phyloP scores from a whole-genome alignment of 2,329 filamentous ascomycete genomes.

The Rhynchosporium agropyri region DNA sequence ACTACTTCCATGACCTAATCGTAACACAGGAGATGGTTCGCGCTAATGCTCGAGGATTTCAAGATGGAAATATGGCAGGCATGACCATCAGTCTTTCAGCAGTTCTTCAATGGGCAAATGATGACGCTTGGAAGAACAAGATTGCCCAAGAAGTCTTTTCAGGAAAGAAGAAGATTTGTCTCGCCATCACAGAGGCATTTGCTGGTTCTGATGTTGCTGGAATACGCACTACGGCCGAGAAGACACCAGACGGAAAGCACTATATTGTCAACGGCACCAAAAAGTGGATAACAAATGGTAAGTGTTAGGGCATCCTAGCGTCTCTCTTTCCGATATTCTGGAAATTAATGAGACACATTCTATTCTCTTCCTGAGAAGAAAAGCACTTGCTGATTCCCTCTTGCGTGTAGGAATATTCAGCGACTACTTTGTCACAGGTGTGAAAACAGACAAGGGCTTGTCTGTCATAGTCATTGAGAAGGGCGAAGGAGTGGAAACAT shows the following conservation, averaged over 20 bases:
- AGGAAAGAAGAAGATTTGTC: constrained; percentile 84
- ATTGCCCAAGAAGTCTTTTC: constrained; percentile 73
- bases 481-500: constrained; percentile 74
- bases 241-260: constrained; percentile 71
- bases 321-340: too few species aligned
- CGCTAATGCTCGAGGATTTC: constrained; percentile 75
- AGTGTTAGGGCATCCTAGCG: too few species aligned
- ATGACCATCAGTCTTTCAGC: constrained; percentile 83
- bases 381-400: too few species aligned
- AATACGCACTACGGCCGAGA: constrained; percentile 75
- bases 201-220: constrained; percentile 82
- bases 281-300: constrained; percentile 82
- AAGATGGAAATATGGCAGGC: constrained; percentile 84
- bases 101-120: constrained; percentile 75
- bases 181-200: constrained; percentile 88
- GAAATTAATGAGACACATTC: too few species aligned
- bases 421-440: constrained; percentile 83
- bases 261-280: constrained; percentile 77
- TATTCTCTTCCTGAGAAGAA: too few species aligned
- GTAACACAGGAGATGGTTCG: constrained; percentile 73
- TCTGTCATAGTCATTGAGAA: constrained; percentile 76
- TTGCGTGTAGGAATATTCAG: constrained; percentile 58
- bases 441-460: constrained; percentile 77
- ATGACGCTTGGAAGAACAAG: constrained; percentile 65
- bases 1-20: constrained; percentile 85